Evolutionary conservation across 495 filamentous ascomycete species (phyloP), one percentile per base, ranked within the genome.

Genomic region (Penicillium longicatenatum): DNA sequence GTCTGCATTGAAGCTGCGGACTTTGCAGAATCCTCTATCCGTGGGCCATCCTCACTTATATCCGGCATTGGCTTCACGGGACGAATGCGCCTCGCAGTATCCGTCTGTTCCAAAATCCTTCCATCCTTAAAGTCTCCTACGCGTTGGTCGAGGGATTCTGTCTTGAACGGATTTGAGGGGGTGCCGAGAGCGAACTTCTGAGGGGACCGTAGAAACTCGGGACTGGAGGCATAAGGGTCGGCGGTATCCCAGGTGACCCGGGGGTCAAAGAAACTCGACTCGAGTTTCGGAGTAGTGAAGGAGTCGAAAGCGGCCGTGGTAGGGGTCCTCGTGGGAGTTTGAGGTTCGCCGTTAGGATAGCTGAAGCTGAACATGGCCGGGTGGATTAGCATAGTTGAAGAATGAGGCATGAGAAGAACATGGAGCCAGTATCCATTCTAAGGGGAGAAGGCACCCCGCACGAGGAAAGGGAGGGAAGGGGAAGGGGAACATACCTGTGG

Each of bases 301-400:
- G 82, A 74, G 62, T 83, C 83, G 46, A 90, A 87, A 37, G 76
- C 72, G 54, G 80, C 67, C 46, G 86, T 86, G 22, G 80, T 89
- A 59, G 89, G 88, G 42, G 88, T 91, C 72, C 84, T 86, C 66
- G 85, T 88, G 21, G 89, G 89, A 55, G 89, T 91, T 53, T 86
- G 87, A 70, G 89, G 88, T 78, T 88, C 84, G 79, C 84, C 86
- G 82, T 85, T 85, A 72, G 85, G 82, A 80, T 87, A 85, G 81
- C 81, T 88, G 85, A 89, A 90, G 82, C 88, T 90, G 64, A 71
- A 76, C 50, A 69, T 65, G 63, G 67, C 54, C 12, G 73, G 66
- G 50, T 75, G 63, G 54, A 69, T 76, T 64, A 79, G 73, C 64
- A 70, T 71, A 63, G 70, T 74, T 29, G 43, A 48, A 39, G 41